Evolutionary conservation across 2,329 filamentous ascomycete species (phyloP), one percentile per base, ranked within the genome.

Genomic region (Ilyonectria sp.): DNA sequence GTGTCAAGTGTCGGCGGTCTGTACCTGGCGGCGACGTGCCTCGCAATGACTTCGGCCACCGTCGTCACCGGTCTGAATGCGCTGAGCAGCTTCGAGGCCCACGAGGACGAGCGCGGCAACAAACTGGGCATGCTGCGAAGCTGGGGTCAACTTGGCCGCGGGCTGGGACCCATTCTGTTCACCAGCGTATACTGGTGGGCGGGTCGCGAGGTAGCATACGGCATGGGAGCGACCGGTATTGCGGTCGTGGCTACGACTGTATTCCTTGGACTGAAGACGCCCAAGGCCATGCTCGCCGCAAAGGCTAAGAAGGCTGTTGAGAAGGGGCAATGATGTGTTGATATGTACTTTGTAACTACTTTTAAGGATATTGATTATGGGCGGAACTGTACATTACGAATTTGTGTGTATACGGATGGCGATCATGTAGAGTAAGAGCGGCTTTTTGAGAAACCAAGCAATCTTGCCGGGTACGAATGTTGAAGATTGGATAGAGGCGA

Each of bases 101-200:
- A 85, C 50, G 91, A 92, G 67, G 88, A 87, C 43, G 95, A 98
- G 82, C 87, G 95, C 46, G 96, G 96, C 3, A 91, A 91, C 53
- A 97, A 97, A 77, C 83, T 99, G 58, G 96, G 96, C 4, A 91
- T 93, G 65, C 87, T 98, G 73, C 87, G 96, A 31, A 90, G 87
- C 73, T 91, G 86, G 91, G 95, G 96, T 6, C 96, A 99, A 84
- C 87, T 95, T 4, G 96, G 96, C 3, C 88, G 96, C 37, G 94
- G 95, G 0, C 80, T 97, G 11, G 96, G 96, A 0, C 96, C 96
- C 0, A 80, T 99, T 5, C 82, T 97, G 40, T 99, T 99, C 79
- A 98, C 96, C 69, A 94, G 94, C 55, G 85, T 99, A 63, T 99
- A 99, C 83, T 99, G 96, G 96, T 99, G 96, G 96, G 95, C 94